phyloP scores from a whole-genome alignment of 78 protist species.

The Cavenderia fasciculata region DNA sequence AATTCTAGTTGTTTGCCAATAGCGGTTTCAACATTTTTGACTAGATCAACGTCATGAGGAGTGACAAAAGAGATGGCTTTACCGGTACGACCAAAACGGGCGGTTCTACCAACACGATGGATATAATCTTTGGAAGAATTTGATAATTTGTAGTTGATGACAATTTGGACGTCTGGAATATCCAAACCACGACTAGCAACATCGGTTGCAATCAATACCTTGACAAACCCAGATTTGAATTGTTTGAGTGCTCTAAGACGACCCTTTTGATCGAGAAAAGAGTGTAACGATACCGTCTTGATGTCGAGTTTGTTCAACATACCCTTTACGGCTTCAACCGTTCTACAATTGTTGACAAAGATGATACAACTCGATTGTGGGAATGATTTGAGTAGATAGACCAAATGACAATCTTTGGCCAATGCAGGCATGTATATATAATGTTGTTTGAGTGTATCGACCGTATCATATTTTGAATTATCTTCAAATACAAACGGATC shows the following conservation, averaged over 20 bases:
- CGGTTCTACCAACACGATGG: constrained; percentile 99
- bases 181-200: constrained; percentile 96
- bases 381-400: constrained; percentile 52
- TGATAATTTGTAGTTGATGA: constrained; percentile 98
- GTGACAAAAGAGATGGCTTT: constrained; percentile 93
- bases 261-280: constrained; percentile 29
- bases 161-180: constrained; percentile 96
- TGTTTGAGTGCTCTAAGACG: constrained; percentile 24
- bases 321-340: constrained; percentile 58
- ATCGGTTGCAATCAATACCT: constrained; percentile 80
- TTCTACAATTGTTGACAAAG: constrained; percentile 74
- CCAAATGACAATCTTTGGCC: constrained; percentile 89
- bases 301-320: constrained; percentile 66
- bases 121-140: constrained; percentile 93
- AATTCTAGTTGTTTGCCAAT: constrained; percentile 86
- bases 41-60: constrained; percentile 94
- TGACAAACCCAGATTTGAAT: constrained; percentile 50
- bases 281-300: constrained; percentile 47
- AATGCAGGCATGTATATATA: constrained; percentile 94
- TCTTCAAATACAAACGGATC: constrained; percentile 61
- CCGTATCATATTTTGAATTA: constrained; percentile 87
- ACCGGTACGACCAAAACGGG: constrained; percentile 97
- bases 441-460: constrained; percentile 85
- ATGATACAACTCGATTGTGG: constrained; percentile 53
- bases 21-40: constrained; percentile 90